Evolutionary conservation across 768 basidiomycete genomes (phyloP).

Genomic region (Leccinum obscurum): DNA sequence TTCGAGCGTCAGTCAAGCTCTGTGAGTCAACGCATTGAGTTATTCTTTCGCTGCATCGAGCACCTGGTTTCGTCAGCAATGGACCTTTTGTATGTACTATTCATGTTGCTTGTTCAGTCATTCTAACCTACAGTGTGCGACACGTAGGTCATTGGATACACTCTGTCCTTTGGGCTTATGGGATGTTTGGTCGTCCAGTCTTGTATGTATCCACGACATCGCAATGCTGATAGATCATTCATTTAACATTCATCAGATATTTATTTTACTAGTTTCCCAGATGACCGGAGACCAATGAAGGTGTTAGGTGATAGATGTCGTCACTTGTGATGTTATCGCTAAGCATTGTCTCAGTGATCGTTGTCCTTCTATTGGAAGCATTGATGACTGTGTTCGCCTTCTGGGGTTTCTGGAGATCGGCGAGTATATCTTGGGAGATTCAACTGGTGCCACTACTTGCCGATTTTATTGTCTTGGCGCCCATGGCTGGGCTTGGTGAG

Average conservation of each 20-base stretch:
- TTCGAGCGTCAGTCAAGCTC: neutral
- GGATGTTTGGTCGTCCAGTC: constrained; percentile 5
- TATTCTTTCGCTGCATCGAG: neutral
- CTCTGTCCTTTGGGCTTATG: constrained; percentile 14
- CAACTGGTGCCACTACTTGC: too few relatives aligned
- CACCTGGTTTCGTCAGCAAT: neutral
- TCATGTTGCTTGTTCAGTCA: neutral
- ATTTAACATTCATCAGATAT: neutral
- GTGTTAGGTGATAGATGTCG: neutral
- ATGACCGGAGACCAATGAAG: neutral
- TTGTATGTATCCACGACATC: neutral
- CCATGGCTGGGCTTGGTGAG: too few relatives aligned
- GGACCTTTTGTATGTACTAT: neutral
- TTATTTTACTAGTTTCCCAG: neutral
- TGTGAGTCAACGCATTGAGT: neutral
- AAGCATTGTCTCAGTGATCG: neutral
- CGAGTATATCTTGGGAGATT: too few relatives aligned
- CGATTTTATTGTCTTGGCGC: too few relatives aligned
- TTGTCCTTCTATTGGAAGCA: neutral
- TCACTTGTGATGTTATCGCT: neutral
- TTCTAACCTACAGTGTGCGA: neutral
- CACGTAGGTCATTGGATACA: constrained; percentile 17
- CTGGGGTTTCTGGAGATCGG: neutral
- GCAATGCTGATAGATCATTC: neutral
- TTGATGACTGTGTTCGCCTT: neutral